phyloP scores from a whole-genome alignment of 106 monocot genomes.

The Apostasia ramifera region DNA sequence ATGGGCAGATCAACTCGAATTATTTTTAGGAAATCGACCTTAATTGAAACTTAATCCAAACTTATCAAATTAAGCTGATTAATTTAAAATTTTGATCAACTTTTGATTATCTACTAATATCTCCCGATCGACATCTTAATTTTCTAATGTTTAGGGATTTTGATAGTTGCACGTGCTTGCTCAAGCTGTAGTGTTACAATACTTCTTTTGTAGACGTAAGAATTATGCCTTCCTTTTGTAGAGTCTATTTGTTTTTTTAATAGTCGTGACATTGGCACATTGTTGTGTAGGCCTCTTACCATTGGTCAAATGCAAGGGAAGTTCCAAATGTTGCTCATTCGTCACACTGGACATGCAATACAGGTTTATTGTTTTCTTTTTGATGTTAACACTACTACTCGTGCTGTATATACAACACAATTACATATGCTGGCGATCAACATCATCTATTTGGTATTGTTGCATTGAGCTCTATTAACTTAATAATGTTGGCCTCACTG shows the following conservation, averaged over 20 bases:
- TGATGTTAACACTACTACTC: neutral
- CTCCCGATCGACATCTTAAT: no score
- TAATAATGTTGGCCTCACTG: neutral
- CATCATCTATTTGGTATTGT: no score
- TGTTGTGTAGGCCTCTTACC: constrained; percentile 68
- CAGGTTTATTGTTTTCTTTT: constrained; percentile 43
- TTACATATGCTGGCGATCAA: no score
- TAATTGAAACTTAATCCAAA: no score
- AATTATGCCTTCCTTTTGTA: neutral
- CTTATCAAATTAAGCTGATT: no score
- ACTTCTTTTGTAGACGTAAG: neutral
- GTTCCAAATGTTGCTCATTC: constrained; percentile 87
- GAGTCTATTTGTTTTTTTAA: no score
- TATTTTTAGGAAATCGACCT: no score
- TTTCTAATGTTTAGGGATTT: neutral
- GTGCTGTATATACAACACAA: neutral
- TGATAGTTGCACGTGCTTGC: neutral
- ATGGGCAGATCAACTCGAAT: no score
- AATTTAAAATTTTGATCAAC: no score
- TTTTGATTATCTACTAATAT: no score
- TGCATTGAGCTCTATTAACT: no score
- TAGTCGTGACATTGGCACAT: neutral
- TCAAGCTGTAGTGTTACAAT: neutral
- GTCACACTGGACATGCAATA: constrained; percentile 92
- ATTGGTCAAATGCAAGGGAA: constrained; percentile 99